Conservation (phyloP, 2,329 filamentous ascomycete genomes). For the Talaromyces albobiverticillius region DNA sequence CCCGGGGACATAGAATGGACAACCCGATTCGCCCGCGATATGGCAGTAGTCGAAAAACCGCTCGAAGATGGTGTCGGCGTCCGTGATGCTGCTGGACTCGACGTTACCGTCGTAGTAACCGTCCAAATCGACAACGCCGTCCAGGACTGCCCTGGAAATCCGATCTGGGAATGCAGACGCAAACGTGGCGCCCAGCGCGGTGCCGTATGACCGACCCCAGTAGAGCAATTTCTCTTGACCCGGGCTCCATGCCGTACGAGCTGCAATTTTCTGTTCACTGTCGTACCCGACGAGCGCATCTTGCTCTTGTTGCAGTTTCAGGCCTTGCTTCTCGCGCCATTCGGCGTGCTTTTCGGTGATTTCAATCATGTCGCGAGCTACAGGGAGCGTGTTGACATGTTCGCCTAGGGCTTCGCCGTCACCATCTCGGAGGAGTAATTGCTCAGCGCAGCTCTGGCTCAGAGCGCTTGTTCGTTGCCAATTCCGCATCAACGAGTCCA, state of each 20-base stretch:
- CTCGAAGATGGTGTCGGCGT: constrained; percentile 36
- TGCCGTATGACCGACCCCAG: constrained; percentile 47
- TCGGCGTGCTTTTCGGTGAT: constrained; percentile 39
- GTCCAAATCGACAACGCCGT: constrained; percentile 37
- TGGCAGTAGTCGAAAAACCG: constrained; percentile 33
- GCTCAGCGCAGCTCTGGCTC: constrained; percentile 28
- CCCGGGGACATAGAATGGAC: constrained; percentile 29
- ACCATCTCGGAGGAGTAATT: constrained; percentile 18
- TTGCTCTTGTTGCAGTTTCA: constrained; percentile 18
- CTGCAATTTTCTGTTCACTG: constrained; percentile 18
- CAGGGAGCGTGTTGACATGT: constrained; percentile 33
- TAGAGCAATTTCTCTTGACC: constrained; percentile 34
- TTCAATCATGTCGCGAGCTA: constrained; percentile 35
- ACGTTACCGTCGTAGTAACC: constrained; percentile 30
- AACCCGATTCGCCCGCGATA: constrained; percentile 23
- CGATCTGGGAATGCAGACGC: constrained; percentile 45
- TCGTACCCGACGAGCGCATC: constrained; percentile 22
- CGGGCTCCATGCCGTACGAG: constrained; percentile 27
- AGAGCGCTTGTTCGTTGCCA: constrained; percentile 34
- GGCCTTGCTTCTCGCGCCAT: constrained; percentile 35
- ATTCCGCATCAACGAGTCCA: constrained; percentile 26
- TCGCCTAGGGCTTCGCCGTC: constrained; percentile 26
- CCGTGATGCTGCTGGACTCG: constrained; percentile 22
- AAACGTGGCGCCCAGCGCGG: constrained; percentile 46
- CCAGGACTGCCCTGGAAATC: constrained; percentile 29